Evolutionary conservation across 306 rosid genomes (phyloP).

Genomic region (Carpinus fangiana): DNA sequence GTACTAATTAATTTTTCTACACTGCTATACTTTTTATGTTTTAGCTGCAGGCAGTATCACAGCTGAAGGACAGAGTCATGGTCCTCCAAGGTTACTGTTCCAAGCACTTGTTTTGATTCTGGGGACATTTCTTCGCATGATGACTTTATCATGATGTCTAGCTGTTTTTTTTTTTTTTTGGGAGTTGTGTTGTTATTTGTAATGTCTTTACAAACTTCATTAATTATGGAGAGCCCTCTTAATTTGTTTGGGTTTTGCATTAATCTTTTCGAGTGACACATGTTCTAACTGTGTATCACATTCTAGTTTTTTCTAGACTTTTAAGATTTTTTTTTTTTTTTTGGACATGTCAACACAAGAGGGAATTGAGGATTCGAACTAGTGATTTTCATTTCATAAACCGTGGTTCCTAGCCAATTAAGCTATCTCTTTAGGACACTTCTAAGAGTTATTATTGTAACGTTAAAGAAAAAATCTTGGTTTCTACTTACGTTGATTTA

Average conservation of each 20-base stretch:
- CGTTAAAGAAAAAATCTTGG: too few species aligned
- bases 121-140: slow-evolving; percentile 22
- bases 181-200: not conserved
- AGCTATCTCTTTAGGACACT: too few species aligned
- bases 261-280: too few species aligned
- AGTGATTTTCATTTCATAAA: too few species aligned
- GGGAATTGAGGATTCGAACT: too few species aligned
- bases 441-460: too few species aligned
- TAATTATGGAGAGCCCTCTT: not conserved
- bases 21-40: not conserved
- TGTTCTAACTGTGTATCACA: too few species aligned
- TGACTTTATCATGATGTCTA: not conserved
- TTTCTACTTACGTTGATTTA: too few species aligned
- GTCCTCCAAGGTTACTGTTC: slow-evolving; percentile 28
- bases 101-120: slow-evolving; percentile 17
- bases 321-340: too few species aligned
- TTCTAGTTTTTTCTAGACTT: too few species aligned
- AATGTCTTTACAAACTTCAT: not conserved
- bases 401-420: too few species aligned
- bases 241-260: not conserved
- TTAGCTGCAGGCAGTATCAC: slow-evolving; percentile 51
- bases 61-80: slow-evolving; percentile 36
- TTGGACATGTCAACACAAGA: too few species aligned
- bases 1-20: not conserved
- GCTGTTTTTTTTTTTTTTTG: slow-evolving; percentile 2